A percentile compares a stretch with the other conserved stretches of the same genome.
Conservation (phyloP, 345 rosid species). For the Gossypium thurberi region DNA sequence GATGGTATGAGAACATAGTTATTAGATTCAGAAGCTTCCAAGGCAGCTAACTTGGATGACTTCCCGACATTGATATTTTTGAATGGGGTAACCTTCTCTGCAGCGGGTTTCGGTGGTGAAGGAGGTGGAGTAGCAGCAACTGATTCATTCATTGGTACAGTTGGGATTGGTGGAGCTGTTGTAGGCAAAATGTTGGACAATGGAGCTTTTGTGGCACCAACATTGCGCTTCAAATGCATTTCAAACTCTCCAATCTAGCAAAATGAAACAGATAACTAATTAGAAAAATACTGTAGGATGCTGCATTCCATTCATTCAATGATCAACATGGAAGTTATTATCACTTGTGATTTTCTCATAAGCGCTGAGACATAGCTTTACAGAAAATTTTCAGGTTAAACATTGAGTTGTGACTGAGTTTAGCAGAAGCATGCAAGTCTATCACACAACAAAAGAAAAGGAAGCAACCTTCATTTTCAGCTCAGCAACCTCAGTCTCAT, state of each 20-base stretch:
- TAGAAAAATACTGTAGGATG: neutral
- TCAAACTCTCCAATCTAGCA: constrained; percentile 80
- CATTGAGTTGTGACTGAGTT: neutral
- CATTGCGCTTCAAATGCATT: constrained; percentile 77
- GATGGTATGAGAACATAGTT: constrained; percentile 68
- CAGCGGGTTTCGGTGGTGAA: constrained; percentile 41
- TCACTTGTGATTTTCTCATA: neutral
- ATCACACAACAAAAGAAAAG: constrained; percentile 7
- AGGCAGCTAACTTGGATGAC: constrained; percentile 63
- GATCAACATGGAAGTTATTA: neutral
- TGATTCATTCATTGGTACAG: constrained; percentile 60
- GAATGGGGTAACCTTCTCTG: constrained; percentile 57
- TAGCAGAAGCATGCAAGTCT: constrained; percentile 5
- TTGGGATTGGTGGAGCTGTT: constrained; percentile 71
- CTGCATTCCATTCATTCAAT: neutral
- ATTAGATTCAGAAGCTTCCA: constrained; percentile 74
- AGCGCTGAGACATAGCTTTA: neutral
- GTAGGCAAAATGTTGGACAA: constrained; percentile 53
- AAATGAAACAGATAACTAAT: neutral
- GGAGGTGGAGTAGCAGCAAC: constrained; percentile 37
- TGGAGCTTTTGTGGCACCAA: constrained; percentile 47
- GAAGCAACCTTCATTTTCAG: constrained; percentile 71
- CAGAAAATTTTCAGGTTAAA: neutral
- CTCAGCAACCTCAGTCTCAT: constrained; percentile 91
- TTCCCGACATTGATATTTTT: constrained; percentile 47